phyloP scores from a whole-genome alignment of 495 filamentous ascomycete genomes.

The Neurospora sp. region DNA sequence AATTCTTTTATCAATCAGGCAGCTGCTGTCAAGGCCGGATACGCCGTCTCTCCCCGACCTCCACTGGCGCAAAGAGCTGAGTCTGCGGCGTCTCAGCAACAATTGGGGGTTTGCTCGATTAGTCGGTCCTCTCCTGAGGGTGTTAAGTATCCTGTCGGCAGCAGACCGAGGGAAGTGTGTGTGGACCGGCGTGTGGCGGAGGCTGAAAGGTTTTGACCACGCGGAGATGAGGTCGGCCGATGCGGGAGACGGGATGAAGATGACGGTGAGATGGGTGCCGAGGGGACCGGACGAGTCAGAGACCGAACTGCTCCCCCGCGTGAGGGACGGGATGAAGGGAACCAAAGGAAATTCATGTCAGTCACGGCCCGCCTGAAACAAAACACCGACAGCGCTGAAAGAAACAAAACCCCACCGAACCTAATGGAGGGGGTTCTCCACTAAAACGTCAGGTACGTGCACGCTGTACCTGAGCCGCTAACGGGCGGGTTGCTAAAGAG shows the following conservation, averaged over 20 bases:
- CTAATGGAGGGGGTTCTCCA: not conserved
- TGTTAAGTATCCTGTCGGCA: not conserved
- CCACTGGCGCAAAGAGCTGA: not conserved
- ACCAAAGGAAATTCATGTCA: not conserved
- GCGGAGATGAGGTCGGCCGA: not conserved
- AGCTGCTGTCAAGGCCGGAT: not conserved
- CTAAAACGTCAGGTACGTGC: not conserved
- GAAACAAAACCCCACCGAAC: not conserved
- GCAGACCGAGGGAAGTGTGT: not conserved
- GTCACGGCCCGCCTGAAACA: not conserved
- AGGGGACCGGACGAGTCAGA: not conserved
- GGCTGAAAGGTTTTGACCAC: not conserved
- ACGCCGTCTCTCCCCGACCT: not conserved
- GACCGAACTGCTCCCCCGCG: not conserved
- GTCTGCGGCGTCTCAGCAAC: not conserved
- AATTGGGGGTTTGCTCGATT: not conserved
- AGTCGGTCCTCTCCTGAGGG: not conserved
- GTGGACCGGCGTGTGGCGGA: not conserved
- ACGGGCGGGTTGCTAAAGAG: conserved; percentile 3
- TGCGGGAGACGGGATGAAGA: not conserved
- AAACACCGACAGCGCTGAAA: not conserved
- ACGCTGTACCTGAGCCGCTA: not conserved
- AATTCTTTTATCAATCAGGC: not conserved
- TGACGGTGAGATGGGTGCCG: not conserved
- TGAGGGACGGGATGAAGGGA: not conserved